Evolutionary conservation across 139 green algal species (phyloP).

Genomic region (Diplosphaera chodatii): DNA sequence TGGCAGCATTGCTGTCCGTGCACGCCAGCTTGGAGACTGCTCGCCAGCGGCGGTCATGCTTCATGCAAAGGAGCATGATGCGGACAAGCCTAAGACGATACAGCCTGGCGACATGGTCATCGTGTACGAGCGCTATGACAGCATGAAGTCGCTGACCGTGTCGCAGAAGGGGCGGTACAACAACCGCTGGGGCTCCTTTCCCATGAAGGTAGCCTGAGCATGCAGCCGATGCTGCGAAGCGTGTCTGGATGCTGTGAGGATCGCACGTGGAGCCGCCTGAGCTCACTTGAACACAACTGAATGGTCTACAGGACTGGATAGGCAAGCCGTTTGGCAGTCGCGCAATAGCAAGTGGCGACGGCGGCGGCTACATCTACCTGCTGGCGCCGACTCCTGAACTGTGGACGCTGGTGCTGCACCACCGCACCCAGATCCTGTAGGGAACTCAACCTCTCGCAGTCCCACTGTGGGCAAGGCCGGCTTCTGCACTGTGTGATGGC

Average conservation of each 20-base stretch:
- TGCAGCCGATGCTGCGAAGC: too few species aligned
- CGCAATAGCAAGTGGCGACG: constrained; percentile 28
- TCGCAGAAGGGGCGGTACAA: constrained; percentile 23
- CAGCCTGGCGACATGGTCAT: constrained; percentile 71
- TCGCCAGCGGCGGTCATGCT: too few species aligned
- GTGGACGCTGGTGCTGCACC: constrained; percentile 78
- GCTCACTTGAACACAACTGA: too few species aligned
- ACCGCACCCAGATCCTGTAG: constrained; percentile 78
- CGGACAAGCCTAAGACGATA: constrained; percentile 27
- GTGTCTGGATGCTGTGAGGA: too few species aligned
- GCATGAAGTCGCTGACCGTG: constrained; percentile 62
- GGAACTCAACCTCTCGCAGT: too few species aligned
- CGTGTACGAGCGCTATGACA: constrained; percentile 69
- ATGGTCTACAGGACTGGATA: constrained; percentile 78
- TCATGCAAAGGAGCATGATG: neutral
- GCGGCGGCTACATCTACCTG: constrained; percentile 63
- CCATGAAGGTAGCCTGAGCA: constrained; percentile 56
- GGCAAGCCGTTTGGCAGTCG: constrained; percentile 68
- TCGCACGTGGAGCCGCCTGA: too few species aligned
- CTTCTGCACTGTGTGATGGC: too few species aligned
- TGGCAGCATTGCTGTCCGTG: too few species aligned
- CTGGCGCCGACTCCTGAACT: constrained; percentile 83
- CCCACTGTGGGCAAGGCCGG: too few species aligned
- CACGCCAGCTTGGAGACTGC: too few species aligned
- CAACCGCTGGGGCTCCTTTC: constrained; percentile 59